Percentiles rank a stretch among this genome's conserved stretches.
Evolutionary conservation across 345 rosid genomes (phyloP).

Genomic region (Abelmoschus esculentus): DNA sequence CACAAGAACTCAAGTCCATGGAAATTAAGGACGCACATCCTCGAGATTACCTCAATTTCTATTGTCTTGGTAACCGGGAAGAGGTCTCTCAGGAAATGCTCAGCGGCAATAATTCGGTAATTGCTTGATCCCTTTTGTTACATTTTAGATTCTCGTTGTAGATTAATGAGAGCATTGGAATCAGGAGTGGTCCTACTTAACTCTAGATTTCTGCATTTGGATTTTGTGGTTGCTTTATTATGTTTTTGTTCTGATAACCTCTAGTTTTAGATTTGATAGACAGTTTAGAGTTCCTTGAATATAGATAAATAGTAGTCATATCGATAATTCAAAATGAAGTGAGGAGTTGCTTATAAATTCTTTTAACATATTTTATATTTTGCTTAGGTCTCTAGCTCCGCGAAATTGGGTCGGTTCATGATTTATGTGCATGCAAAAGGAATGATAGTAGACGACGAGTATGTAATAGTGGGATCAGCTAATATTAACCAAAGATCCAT

Average conservation of each 20-base stretch:
- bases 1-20: conserved; percentile 45
- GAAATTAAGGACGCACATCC: conserved; percentile 48
- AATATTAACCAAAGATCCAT: conserved; percentile 72
- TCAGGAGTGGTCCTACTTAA: neutral
- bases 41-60: conserved; percentile 81
- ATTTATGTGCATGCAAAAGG: conserved; percentile 71
- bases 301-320: neutral
- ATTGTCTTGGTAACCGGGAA: conserved; percentile 13
- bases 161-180: neutral
- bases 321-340: neutral
- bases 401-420: conserved; percentile 42
- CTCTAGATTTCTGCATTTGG: neutral
- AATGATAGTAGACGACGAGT: conserved; percentile 66
- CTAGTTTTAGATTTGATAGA: neutral
- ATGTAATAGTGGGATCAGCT: conserved; percentile 58
- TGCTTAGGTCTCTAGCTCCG: conserved; percentile 25
- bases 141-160: neutral
- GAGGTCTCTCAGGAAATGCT: conserved; percentile 11
- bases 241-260: neutral
- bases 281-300: neutral
- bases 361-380: neutral
- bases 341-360: neutral
- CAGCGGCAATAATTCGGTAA: neutral
- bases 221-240: neutral
- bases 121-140: neutral